phyloP scores from a whole-genome alignment of 768 basidiomycete species.

The Boletus rex-veris region DNA sequence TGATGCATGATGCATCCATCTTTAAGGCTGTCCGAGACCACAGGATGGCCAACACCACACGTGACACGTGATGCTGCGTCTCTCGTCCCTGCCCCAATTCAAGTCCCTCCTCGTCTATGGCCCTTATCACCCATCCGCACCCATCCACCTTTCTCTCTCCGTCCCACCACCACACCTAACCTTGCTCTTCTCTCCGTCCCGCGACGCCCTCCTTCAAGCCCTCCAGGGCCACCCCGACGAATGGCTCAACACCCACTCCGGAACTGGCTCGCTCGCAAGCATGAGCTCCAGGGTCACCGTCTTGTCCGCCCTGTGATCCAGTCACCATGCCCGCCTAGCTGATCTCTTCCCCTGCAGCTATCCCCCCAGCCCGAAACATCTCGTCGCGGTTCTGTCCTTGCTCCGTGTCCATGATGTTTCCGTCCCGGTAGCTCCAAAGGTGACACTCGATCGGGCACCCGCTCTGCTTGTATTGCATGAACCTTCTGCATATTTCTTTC shows the following conservation, averaged over 20 bases:
- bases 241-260: slow-evolving; percentile 36
- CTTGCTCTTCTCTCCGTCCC: slow-evolving; percentile 55
- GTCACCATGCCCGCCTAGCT: slow-evolving; percentile 1
- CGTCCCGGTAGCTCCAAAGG: slow-evolving; percentile 27
- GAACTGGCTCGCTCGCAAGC: slow-evolving; percentile 35
- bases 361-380: slow-evolving; percentile 56
- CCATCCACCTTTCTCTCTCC: slow-evolving; percentile 64
- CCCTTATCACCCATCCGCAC: slow-evolving; percentile 61
- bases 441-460: slow-evolving; percentile 40
- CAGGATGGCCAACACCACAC: slow-evolving; percentile 16
- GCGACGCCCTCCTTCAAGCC: slow-evolving; percentile 37
- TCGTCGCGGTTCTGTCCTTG: slow-evolving; percentile 49
- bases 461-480: slow-evolving; percentile 59
- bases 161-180: slow-evolving; percentile 32
- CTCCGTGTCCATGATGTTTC: slow-evolving; percentile 35
- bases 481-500: slow-evolving; percentile 51
- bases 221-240: slow-evolving; percentile 51
- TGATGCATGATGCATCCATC: neutral
- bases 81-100: slow-evolving; percentile 54
- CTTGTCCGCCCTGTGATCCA: slow-evolving; percentile 44
- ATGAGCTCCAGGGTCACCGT: slow-evolving; percentile 46
- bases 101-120: slow-evolving; percentile 61
- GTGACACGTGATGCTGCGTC: slow-evolving; percentile 30
- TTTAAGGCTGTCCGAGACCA: slow-evolving; percentile 8
- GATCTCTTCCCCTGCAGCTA: slow-evolving; percentile 43